phyloP scores from a whole-genome alignment of 768 basidiomycete genomes.

The Dioszegia hungarica region DNA sequence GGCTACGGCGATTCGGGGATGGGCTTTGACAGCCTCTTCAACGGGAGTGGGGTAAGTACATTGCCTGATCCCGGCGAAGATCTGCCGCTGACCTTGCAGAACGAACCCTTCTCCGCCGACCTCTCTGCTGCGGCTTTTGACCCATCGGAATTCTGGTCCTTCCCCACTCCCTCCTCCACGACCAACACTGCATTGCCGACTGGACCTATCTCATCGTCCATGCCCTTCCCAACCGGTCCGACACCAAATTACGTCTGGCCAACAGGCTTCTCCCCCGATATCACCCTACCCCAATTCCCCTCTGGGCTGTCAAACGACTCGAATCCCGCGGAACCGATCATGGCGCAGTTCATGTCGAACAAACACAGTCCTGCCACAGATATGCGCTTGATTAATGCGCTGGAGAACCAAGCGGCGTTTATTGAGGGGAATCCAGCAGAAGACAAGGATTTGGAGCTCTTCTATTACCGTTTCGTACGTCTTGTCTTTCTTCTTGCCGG shows the following conservation, averaged over 20 bases:
- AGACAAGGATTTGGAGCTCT: constrained; percentile 39
- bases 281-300: not conserved
- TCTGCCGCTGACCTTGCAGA: too few relatives aligned
- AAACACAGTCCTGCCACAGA: constrained; percentile 17
- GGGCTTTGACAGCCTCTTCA: not conserved
- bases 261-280: constrained; percentile 23
- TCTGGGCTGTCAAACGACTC: not conserved
- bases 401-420: constrained; percentile 37
- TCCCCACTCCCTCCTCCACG: not conserved
- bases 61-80: too few relatives aligned
- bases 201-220: not conserved
- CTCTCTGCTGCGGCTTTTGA: not conserved
- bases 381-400: constrained; percentile 26
- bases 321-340: constrained; percentile 7
- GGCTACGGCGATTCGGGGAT: too few relatives aligned
- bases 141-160: not conserved
- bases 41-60: not conserved
- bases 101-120: not conserved
- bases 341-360: constrained; percentile 12
- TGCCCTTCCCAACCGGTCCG: not conserved
- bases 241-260: constrained; percentile 31
- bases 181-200: not conserved
- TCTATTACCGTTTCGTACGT: constrained; percentile 47
- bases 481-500: not conserved
- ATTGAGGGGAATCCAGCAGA: constrained; percentile 44